Evolutionary conservation across 495 filamentous ascomycete genomes (phyloP), one percentile per base, ranked within the genome.

Genomic region (Podospora comata): DNA sequence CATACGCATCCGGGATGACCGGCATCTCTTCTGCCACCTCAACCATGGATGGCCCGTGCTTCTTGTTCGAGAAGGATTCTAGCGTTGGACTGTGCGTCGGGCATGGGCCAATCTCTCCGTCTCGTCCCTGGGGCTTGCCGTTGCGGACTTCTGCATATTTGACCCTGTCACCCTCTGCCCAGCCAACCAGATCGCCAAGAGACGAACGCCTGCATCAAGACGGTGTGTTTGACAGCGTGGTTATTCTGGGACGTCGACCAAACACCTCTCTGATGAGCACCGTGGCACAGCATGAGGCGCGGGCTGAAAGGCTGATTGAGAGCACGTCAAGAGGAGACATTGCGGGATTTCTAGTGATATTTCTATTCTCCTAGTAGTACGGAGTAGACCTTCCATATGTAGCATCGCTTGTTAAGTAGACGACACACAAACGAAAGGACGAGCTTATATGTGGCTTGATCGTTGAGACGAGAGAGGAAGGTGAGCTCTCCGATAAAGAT

Each of bases 31-130:
- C 68, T 64, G 67, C 67, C 68, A 67, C 75, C 64, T 39, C 67
- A 70, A 64, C 69, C 74, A 66, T 48, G 39, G 7, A 5, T 48
- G 39, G 39, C 9, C 39, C 13, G 39, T 73, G 73, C 68, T 61
- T 26, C 19, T 64, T 48, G 61, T 77, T 77, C 75, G 67, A 75
- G 74, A 77, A 77, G 58, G 65, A 69, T 77, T 77, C 74, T 72
- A 77, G 71, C 65, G 68, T 48, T 67, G 71, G 65, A 60, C 73
- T 62, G 71, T 73, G 74, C 71, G 61, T 63, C 60, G n/a, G 30
- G 30, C n/a, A 63, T n/a, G 61, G 16, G n/a, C 30, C 61, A 39
- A 54, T 67, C 60, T 58, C 53, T 65, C 62, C 68, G 66, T 69
- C 63, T 67, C 60, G 65, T 64, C 32, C 59, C 23, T 23, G 23